These are phyloP conservation scores for Calendula officinalis DNA, from an alignment of 129 eudicot species.

Conservation along the genomic window DNA sequence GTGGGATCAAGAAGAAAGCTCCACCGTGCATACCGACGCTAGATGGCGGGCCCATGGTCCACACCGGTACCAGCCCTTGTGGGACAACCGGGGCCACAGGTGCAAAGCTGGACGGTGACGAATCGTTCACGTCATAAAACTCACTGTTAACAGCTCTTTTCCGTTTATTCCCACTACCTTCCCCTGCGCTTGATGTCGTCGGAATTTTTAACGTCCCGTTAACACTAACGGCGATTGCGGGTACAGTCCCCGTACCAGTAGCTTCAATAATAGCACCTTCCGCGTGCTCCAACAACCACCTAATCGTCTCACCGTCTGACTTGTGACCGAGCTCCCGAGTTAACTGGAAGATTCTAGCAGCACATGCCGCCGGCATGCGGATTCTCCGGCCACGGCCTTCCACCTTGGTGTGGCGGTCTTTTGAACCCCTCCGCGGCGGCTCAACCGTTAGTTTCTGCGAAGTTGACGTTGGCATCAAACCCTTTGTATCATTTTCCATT, in stretches of 20 bases:
- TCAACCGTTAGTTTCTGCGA: background rate
- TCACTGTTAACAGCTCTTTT: slow-evolving; percentile 39
- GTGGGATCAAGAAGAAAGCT: slow-evolving; percentile 48
- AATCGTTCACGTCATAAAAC: slow-evolving; percentile 43
- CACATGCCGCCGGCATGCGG: slow-evolving; percentile 22
- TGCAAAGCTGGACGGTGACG: slow-evolving; percentile 39
- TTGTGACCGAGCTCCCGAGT: slow-evolving; percentile 22
- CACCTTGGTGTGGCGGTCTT: slow-evolving; percentile 19
- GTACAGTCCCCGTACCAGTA: slow-evolving; percentile 23
- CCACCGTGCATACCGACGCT: slow-evolving; percentile 35
- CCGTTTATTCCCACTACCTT: slow-evolving; percentile 36
- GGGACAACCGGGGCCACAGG: slow-evolving; percentile 50
- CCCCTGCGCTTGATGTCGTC: slow-evolving; percentile 14
- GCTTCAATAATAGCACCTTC: slow-evolving; percentile 14
- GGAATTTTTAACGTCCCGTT: slow-evolving; percentile 39
- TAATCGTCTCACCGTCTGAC: slow-evolving; percentile 19
- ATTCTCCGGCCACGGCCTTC: slow-evolving; percentile 23
- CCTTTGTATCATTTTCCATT: background rate
- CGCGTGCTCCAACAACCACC: slow-evolving; percentile 22
- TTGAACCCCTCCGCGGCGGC: slow-evolving; percentile 11
- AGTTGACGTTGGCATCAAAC: background rate
- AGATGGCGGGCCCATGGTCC: slow-evolving; percentile 43
- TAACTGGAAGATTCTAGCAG: slow-evolving; percentile 20
- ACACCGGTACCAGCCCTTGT: slow-evolving; percentile 54
- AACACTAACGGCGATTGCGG: slow-evolving; percentile 32